Evolutionary conservation across 768 basidiomycete genomes (phyloP).

Genomic region (Mycena alexandri): DNA sequence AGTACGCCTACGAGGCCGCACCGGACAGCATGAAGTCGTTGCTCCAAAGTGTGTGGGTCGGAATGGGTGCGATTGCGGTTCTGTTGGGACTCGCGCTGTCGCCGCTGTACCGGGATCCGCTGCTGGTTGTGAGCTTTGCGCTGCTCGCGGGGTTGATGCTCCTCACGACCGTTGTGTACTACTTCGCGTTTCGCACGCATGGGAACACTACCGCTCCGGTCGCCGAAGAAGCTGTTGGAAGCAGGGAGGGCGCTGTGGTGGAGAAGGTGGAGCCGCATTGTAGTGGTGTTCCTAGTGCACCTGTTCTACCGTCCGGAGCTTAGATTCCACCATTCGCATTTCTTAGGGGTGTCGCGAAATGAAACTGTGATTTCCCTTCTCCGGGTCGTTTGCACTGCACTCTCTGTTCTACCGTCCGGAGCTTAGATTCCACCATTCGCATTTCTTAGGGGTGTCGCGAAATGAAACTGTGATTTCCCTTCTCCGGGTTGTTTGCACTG

Average conservation of each 20-base stretch:
- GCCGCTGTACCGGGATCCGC: slow-evolving; percentile 25
- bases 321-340: no score
- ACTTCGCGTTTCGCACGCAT: slow-evolving; percentile 9
- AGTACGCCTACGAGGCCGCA: slow-evolving; percentile 30
- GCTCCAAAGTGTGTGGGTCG: slow-evolving; percentile 26
- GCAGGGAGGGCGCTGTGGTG: neutral
- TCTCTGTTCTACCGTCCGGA: no score
- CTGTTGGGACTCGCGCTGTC: slow-evolving; percentile 23
- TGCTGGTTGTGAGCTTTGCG: slow-evolving; percentile 22
- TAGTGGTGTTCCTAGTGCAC: no score
- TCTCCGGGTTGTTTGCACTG: no score
- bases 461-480: no score
- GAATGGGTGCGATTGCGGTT: slow-evolving; percentile 26
- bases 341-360: no score
- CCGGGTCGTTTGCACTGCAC: no score
- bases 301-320: no score
- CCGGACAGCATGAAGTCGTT: slow-evolving; percentile 30
- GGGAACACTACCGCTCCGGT: no score
- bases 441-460: no score
- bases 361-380: no score
- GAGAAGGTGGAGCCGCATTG: slow-evolving; percentile 1
- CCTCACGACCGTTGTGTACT: slow-evolving; percentile 14
- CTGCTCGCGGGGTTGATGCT: slow-evolving; percentile 25
- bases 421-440: no score
- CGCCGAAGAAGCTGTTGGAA: neutral